Conservation (phyloP, 2,329 filamentous ascomycete genomes). For the Trichoderma brevicompactum region DNA sequence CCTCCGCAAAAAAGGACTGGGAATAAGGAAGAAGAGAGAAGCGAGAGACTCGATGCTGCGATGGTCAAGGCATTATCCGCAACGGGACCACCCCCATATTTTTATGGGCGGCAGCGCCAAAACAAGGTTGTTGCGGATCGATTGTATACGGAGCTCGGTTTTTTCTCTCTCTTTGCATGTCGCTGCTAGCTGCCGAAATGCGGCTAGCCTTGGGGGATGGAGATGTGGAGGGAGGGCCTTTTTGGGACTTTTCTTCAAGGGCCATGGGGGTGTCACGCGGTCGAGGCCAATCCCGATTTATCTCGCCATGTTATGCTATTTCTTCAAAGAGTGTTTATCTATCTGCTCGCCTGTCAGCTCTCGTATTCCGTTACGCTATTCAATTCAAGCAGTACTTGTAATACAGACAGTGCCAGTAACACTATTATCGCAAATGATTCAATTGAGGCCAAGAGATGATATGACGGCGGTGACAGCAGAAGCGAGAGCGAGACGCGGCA, state of each 20-base stretch:
- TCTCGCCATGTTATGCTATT: too few relatives aligned
- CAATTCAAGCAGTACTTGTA: too few relatives aligned
- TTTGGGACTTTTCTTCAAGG: neutral
- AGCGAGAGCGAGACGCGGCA: too few relatives aligned
- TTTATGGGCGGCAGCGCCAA: neutral
- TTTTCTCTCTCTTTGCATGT: neutral
- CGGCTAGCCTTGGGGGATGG: conserved; percentile 12
- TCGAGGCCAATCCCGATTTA: too few relatives aligned
- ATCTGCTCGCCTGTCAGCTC: too few relatives aligned
- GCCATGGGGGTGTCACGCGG: conserved; percentile 1
- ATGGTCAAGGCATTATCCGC: conserved; percentile 18
- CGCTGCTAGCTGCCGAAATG: conserved; percentile 17
- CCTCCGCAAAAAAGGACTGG: neutral
- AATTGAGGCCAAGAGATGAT: too few relatives aligned
- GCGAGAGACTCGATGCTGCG: conserved; percentile 10
- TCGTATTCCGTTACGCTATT: too few relatives aligned
- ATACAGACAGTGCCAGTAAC: too few relatives aligned
- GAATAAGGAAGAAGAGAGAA: neutral
- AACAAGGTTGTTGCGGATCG: conserved; percentile 20
- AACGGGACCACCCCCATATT: conserved; percentile 1
- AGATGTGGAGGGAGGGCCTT: conserved; percentile 9
- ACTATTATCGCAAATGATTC: too few relatives aligned
- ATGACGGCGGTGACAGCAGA: too few relatives aligned
- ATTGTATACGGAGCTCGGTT: too few relatives aligned
- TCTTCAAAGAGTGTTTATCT: too few relatives aligned